Evolutionary conservation across 2,329 filamentous ascomycete species (phyloP).

Genomic region (Zasmidium citrigriseum): DNA sequence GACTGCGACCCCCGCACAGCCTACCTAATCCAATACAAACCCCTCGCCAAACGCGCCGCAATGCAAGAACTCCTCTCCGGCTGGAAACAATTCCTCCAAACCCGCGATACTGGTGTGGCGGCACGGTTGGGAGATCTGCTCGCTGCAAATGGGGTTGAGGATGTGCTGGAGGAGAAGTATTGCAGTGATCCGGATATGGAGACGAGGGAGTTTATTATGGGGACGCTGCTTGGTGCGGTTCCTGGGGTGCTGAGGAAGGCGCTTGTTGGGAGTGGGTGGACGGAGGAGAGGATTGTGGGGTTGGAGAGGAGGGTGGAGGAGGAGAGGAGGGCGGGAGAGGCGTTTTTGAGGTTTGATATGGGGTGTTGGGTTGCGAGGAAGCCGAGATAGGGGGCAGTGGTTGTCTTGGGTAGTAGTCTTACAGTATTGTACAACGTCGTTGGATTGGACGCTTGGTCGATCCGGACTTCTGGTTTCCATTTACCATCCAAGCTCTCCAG

Average conservation of each 20-base stretch:
- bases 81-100: background rate
- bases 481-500: constrained; percentile 13
- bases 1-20: background rate
- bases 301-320: background rate
- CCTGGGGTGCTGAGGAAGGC: background rate
- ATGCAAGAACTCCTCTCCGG: background rate
- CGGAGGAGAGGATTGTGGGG: background rate
- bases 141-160: background rate
- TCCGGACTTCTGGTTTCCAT: too few relatives aligned
- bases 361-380: background rate
- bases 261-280: background rate
- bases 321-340: background rate
- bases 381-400: background rate
- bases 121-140: background rate
- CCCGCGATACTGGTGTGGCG: background rate
- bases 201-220: background rate
- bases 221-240: background rate
- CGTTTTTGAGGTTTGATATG: background rate
- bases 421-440: background rate
- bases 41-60: background rate
- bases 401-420: too few relatives aligned
- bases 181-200: background rate
- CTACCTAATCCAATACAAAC: background rate
- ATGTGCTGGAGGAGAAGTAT: background rate
- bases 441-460: too few relatives aligned